Conservation (phyloP, 1,284 basidiomycete species). For the Cryptococcus sp. region DNA sequence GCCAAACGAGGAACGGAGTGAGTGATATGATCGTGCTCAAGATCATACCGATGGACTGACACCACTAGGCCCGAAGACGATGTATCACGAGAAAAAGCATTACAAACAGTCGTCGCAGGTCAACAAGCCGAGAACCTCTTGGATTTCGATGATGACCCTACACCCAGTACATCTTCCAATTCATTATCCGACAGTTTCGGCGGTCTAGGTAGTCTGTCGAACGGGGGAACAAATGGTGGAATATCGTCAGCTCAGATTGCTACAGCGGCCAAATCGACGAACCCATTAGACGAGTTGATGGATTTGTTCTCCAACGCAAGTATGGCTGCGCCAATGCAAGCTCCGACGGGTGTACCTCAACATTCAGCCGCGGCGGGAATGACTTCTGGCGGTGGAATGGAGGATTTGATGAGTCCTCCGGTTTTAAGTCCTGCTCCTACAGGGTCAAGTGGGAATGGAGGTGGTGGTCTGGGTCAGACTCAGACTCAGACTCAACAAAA, state of each 20-base stretch:
- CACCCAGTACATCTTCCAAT: constrained; percentile 51
- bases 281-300: constrained; percentile 85
- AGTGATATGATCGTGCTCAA: constrained; percentile 38
- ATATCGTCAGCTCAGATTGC: constrained; percentile 34
- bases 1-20: constrained; percentile 63
- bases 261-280: constrained; percentile 49
- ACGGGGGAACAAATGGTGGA: background rate
- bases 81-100: constrained; percentile 68
- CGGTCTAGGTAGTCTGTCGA: background rate
- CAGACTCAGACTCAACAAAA: constrained; percentile 6
- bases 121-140: constrained; percentile 92
- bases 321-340: constrained; percentile 38
- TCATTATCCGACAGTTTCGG: background rate
- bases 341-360: constrained; percentile 14
- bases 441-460: background rate
- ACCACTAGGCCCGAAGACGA: constrained; percentile 55
- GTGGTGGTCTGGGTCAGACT: background rate
- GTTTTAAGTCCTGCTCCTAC: constrained; percentile 1
- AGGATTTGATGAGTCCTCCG: constrained; percentile 14
- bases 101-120: constrained; percentile 81
- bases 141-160: constrained; percentile 71
- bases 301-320: constrained; percentile 68
- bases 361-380: background rate
- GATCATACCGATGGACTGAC: background rate
- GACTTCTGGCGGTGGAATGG: constrained; percentile 6